Conservation (phyloP, 441 rosid genomes). For the Corymbia calophylla region DNA sequence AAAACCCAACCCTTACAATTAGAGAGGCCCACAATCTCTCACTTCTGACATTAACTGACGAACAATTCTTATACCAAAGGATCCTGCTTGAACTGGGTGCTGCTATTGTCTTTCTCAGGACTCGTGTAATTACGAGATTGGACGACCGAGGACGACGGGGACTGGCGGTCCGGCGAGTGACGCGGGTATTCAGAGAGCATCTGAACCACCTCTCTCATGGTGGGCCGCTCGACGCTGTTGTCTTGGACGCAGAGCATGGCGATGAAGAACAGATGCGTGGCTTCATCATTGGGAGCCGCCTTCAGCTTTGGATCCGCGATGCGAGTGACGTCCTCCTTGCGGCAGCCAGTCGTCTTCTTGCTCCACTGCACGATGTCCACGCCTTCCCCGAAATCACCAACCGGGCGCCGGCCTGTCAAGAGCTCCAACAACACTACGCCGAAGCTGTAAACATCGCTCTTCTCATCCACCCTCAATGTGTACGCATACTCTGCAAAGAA, state of each 20-base stretch:
- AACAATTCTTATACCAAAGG: not conserved
- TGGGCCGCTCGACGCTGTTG: slow-evolving; percentile 38
- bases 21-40: not conserved
- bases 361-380: slow-evolving; percentile 47
- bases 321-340: slow-evolving; percentile 18
- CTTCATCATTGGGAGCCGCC: slow-evolving; percentile 28
- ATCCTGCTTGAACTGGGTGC: not conserved
- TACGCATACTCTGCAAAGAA: slow-evolving; percentile 31
- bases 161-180: slow-evolving; percentile 17
- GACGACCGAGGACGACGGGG: slow-evolving; percentile 24
- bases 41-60: not conserved
- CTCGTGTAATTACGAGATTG: not conserved
- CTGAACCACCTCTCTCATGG: slow-evolving; percentile 49
- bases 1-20: not conserved
- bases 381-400: slow-evolving; percentile 36
- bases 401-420: slow-evolving; percentile 29
- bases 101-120: not conserved
- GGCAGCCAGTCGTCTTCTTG: slow-evolving; percentile 13
- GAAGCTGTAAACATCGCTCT: slow-evolving; percentile 44
- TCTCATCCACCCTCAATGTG: slow-evolving; percentile 41
- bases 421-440: slow-evolving; percentile 41
- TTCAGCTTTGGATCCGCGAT: slow-evolving; percentile 29
- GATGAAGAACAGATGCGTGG: slow-evolving; percentile 31
- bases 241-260: slow-evolving; percentile 41
- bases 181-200: slow-evolving; percentile 43